Evolutionary conservation across 2,329 filamentous ascomycete species (phyloP).

Genomic region (Fusarium sp.): DNA sequence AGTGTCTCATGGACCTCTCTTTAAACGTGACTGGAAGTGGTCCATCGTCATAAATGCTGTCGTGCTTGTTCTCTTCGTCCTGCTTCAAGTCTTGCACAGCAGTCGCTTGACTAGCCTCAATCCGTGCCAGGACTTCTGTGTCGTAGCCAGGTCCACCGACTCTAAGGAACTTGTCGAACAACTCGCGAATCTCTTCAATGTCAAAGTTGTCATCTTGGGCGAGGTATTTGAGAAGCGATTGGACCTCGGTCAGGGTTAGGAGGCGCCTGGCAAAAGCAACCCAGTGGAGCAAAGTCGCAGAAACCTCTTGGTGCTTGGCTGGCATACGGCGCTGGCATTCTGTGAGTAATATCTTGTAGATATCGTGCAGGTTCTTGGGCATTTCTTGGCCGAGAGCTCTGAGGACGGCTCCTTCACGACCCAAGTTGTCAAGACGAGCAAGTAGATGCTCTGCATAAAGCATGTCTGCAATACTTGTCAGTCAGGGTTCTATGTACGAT

Average conservation of each 20-base stretch:
- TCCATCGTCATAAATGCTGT: conserved; percentile 44
- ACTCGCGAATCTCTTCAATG: conserved; percentile 45
- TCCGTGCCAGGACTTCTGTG: conserved; percentile 29
- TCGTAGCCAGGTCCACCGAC: conserved; percentile 44
- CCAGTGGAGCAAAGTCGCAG: conserved; percentile 45
- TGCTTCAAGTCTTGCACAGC: conserved; percentile 39
- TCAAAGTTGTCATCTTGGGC: conserved; percentile 35
- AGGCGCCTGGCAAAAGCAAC: conserved; percentile 41
- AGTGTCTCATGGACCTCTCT: conserved; percentile 47
- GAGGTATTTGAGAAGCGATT: conserved; percentile 35
- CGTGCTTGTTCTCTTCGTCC: conserved; percentile 8
- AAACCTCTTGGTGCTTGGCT: conserved; percentile 21
- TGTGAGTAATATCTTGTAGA: conserved; percentile 44
- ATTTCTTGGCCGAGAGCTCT: conserved; percentile 43
- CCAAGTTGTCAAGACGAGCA: conserved; percentile 45
- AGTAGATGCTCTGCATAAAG: conserved; percentile 54
- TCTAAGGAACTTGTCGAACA: conserved; percentile 43
- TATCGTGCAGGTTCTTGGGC: conserved; percentile 39
- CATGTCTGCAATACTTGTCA: conserved; percentile 41
- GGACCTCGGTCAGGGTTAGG: conserved; percentile 41
- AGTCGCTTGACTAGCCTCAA: conserved; percentile 1
- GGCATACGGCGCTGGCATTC: conserved; percentile 45
- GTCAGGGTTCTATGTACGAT: too few species aligned
- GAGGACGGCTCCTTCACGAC: conserved; percentile 50
- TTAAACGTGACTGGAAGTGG: conserved; percentile 45